Percentiles rank a stretch among this genome's conserved stretches.
These are phyloP conservation scores for Trichoderma sp. DNA, from an alignment of 2,329 filamentous ascomycete species.

Conservation along the genomic window DNA sequence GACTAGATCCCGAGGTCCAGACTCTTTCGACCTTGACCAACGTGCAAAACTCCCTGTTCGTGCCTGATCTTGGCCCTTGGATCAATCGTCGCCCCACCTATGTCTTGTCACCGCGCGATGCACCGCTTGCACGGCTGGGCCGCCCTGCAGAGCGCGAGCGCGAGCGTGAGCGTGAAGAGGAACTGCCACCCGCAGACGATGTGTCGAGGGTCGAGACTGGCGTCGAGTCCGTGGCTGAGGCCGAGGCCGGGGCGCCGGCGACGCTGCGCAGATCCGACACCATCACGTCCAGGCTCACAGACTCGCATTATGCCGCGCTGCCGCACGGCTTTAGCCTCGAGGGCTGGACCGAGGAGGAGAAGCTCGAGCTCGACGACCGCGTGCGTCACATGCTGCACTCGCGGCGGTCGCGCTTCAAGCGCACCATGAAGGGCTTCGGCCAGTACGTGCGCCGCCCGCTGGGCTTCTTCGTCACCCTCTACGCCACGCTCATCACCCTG, in stretches of 20 bases:
- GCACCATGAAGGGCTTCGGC: conserved; percentile 73
- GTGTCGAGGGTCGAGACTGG: conserved; percentile 25
- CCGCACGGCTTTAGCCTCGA: conserved; percentile 70
- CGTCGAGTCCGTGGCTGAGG: conserved; percentile 3
- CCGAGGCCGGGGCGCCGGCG: conserved; percentile 25
- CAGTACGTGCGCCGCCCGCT: conserved; percentile 75
- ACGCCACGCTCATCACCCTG: conserved; percentile 76
- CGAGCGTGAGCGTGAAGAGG: neutral
- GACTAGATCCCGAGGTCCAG: conserved; percentile 76
- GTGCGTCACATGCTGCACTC: conserved; percentile 88
- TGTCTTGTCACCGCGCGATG: conserved; percentile 55
- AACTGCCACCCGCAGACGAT: conserved; percentile 11
- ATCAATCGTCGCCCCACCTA: conserved; percentile 79
- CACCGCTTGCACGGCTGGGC: neutral
- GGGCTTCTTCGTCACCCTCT: conserved; percentile 79
- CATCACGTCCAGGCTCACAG: conserved; percentile 65
- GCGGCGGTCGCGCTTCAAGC: conserved; percentile 73
- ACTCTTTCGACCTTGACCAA: conserved; percentile 83
- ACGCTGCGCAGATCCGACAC: conserved; percentile 47
- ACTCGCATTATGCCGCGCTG: conserved; percentile 74
- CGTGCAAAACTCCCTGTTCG: conserved; percentile 84
- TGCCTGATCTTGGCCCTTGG: conserved; percentile 73
- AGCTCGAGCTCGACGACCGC: conserved; percentile 76
- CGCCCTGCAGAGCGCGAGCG: neutral
- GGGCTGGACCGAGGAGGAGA: conserved; percentile 72